Percentiles rank a stretch among this genome's conserved stretches.
Evolutionary conservation across 192 early-diverging fungal genomes (phyloP).

Genomic region (Backusella circina): DNA sequence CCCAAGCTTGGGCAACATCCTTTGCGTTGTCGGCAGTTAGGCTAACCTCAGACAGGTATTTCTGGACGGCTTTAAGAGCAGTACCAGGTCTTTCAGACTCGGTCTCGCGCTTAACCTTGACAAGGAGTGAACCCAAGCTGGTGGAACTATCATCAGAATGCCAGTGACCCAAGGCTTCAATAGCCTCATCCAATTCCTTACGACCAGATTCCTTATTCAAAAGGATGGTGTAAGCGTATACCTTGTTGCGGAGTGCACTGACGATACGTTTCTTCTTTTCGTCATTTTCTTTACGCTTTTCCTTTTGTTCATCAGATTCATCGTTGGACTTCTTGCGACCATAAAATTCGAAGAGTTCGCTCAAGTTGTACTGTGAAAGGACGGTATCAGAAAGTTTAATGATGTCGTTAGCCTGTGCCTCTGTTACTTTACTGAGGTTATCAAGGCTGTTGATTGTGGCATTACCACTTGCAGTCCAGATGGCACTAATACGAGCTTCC

Average conservation of each 20-base stretch:
- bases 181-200: conserved; percentile 53
- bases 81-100: conserved; percentile 53
- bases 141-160: conserved; percentile 45
- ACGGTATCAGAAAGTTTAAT: conserved; percentile 54
- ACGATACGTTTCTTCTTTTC: conserved; percentile 64
- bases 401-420: conserved; percentile 48
- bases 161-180: conserved; percentile 61
- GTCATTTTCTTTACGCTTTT: conserved; percentile 73
- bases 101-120: conserved; percentile 55
- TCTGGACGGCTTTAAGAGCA: conserved; percentile 71
- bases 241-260: conserved; percentile 56
- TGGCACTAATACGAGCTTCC: conserved; percentile 52
- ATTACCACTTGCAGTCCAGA: conserved; percentile 34
- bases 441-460: conserved; percentile 22
- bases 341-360: conserved; percentile 63
- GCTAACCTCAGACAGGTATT: conserved; percentile 60
- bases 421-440: conserved; percentile 33
- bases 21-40: conserved; percentile 45
- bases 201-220: conserved; percentile 29
- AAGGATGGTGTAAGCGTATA: conserved; percentile 47
- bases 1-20: conserved; percentile 52
- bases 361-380: conserved; percentile 52
- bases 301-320: conserved; percentile 43
- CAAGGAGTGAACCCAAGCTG: conserved; percentile 51
- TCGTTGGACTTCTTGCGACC: conserved; percentile 52